These are phyloP conservation scores for Kregervanrija delftensis DNA, from an alignment of 805 yeast genomes.

Conservation along the genomic window DNA sequence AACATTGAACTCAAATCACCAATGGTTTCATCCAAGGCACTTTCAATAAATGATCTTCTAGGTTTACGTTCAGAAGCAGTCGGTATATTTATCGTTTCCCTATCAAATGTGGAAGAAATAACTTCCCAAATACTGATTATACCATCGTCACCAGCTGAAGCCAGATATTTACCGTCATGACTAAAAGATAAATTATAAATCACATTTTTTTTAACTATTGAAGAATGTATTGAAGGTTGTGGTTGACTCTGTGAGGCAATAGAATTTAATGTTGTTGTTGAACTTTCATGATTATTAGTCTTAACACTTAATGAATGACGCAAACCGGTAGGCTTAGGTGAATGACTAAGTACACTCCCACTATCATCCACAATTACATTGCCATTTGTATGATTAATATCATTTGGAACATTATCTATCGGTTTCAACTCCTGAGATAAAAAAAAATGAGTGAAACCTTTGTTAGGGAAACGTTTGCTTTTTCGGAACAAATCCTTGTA, in stretches of 20 bases:
- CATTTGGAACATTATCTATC: slow-evolving; percentile 6
- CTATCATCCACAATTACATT: background rate
- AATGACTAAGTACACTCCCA: background rate
- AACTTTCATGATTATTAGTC: background rate
- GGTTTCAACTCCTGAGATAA: slow-evolving; percentile 56
- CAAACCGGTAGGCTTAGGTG: too few relatives aligned
- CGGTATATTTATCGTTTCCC: slow-evolving; percentile 24
- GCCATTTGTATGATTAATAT: background rate
- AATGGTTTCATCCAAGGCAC: slow-evolving; percentile 8
- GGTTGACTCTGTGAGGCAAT: background rate
- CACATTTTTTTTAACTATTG: slow-evolving; percentile 31
- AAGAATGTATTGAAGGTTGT: slow-evolving; percentile 4
- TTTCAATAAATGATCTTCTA: slow-evolving; percentile 6
- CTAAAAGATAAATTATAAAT: slow-evolving; percentile 73
- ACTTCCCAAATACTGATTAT: slow-evolving; percentile 73
- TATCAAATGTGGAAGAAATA: slow-evolving; percentile 61
- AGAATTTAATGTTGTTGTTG: slow-evolving; percentile 1
- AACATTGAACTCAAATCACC: slow-evolving; percentile 11
- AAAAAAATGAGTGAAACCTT: slow-evolving; percentile 44
- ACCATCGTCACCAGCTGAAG: slow-evolving; percentile 77
- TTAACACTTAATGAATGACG: background rate
- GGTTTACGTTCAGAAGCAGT: background rate
- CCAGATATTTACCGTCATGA: slow-evolving; percentile 73
- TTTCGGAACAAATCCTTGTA: slow-evolving; percentile 45
- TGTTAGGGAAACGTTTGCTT: slow-evolving; percentile 37